Conservation (phyloP, 805 yeast genomes). For the Sugiyamaella chiloensis region DNA sequence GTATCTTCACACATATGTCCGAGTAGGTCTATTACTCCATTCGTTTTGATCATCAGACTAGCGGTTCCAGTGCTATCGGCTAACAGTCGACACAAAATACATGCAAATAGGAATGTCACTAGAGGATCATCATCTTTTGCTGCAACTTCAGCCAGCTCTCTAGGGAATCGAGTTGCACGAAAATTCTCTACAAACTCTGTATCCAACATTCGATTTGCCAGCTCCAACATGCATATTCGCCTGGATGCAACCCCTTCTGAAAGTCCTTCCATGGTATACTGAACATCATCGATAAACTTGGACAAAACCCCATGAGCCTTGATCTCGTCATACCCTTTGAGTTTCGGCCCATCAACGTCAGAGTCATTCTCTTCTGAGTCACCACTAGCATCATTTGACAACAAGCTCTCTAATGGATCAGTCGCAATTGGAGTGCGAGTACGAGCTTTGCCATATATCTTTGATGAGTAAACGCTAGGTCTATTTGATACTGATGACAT, state of each 20-base stretch:
- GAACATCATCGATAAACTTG: constrained; percentile 14
- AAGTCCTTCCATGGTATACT: constrained; percentile 19
- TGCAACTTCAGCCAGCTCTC: constrained; percentile 8
- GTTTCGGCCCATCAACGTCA: background rate
- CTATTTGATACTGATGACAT: background rate
- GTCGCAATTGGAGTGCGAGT: background rate
- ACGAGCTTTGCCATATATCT: background rate
- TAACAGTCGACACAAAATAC: constrained; percentile 11
- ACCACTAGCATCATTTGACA: background rate
- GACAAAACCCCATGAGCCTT: constrained; percentile 19
- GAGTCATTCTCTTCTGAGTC: background rate
- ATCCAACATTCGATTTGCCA: constrained; percentile 12
- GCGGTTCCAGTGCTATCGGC: constrained; percentile 17
- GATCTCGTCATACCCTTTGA: constrained; percentile 15
- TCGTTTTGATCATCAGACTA: constrained; percentile 6
- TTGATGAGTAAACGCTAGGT: background rate
- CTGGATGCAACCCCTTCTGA: constrained; percentile 3
- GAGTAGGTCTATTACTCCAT: constrained; percentile 6
- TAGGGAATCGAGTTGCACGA: constrained; percentile 16
- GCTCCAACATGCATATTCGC: constrained; percentile 16
- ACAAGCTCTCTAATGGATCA: background rate
- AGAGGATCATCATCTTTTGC: constrained; percentile 11
- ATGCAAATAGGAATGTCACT: constrained; percentile 13
- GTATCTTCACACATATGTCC: constrained; percentile 14
- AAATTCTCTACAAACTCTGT: constrained; percentile 16